These are phyloP conservation scores for Hysterium pulicare DNA, from an alignment of 2,329 filamentous ascomycete species.

Conservation along the genomic window DNA sequence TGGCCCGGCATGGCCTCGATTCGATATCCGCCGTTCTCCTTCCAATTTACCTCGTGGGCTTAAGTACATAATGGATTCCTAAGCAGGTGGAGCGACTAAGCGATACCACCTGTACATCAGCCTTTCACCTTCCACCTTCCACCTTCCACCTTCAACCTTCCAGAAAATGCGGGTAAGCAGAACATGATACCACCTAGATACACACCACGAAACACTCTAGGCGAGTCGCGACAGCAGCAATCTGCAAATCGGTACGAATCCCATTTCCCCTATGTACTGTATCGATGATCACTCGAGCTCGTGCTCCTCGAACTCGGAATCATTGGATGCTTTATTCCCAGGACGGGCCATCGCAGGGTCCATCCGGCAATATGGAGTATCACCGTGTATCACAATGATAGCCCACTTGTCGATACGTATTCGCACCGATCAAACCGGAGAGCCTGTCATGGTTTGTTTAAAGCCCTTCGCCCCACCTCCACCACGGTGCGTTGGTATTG, in stretches of 20 bases:
- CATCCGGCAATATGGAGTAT: neutral
- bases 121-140: neutral
- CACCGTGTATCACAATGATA: neutral
- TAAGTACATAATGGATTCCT: neutral
- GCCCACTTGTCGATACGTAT: neutral
- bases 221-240: constrained; percentile 5
- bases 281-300: constrained; percentile 9
- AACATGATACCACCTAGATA: too few relatives aligned
- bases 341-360: neutral
- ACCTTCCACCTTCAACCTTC: neutral
- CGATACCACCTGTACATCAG: neutral
- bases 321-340: constrained; percentile 8
- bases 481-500: neutral
- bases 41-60: neutral
- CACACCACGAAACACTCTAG: constrained; percentile 2
- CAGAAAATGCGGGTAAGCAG: too few relatives aligned
- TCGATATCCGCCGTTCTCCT: neutral
- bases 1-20: neutral
- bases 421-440: neutral
- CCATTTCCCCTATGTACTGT: constrained; percentile 8
- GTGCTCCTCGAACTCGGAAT: constrained; percentile 3
- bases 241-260: constrained; percentile 10
- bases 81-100: neutral
- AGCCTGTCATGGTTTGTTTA: neutral
- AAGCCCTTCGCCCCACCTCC: neutral